Base-by-base conservation (phyloP, 2,329 filamentous ascomycete genomes). In the Bipolaris bicolor region DNA sequence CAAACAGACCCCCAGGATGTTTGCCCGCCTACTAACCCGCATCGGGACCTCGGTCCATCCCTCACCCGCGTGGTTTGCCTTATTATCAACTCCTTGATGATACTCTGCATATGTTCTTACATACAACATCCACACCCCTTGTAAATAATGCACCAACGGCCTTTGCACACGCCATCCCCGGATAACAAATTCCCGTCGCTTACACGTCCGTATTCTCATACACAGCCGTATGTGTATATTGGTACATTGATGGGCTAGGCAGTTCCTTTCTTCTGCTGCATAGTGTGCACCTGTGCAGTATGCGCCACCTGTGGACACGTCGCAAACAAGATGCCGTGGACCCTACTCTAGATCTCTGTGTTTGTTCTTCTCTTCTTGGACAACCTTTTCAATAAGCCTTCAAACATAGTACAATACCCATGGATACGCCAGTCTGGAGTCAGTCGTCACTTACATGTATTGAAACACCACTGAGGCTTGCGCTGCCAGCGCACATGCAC, bases 311-410 rank as follows among this genome's bases (percentile, higher is more conserved):
- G 51, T 7, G 20, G 37, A 26, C 15, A 20, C 46, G 13, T 45
- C 49, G 48, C 31, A 18, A 47, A 33, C 50, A 3, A 26, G 50
- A 49, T 16, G n/a, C 44, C 1, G 41, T 36, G 37, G 18, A 48
- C 34, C 24, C 44, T 45, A 22, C 33, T 37, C 36, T 45, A 43
- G 3, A 13, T 29, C 33, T 37, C 9, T 9, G 5, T 33, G 18
- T 45, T 54, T 54, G 45, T 54, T 49, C 44, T 57, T 54, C 33
- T 24, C 44, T 18, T 49, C 50, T 49, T n/a, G 55, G 52, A 44
- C 29, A 24, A 26, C 49, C 20, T 31, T 36, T 50, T 31, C 36
- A 44, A 57, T 46, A 26, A 39, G 33, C 49, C 33, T 39, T 43
- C 10, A 24, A 36, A 39, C 13, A 44, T 43, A 24, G n/a, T 15